These are phyloP conservation scores for Beauveria australis DNA, from an alignment of 2,329 filamentous ascomycete genomes.

Conservation along the genomic window DNA sequence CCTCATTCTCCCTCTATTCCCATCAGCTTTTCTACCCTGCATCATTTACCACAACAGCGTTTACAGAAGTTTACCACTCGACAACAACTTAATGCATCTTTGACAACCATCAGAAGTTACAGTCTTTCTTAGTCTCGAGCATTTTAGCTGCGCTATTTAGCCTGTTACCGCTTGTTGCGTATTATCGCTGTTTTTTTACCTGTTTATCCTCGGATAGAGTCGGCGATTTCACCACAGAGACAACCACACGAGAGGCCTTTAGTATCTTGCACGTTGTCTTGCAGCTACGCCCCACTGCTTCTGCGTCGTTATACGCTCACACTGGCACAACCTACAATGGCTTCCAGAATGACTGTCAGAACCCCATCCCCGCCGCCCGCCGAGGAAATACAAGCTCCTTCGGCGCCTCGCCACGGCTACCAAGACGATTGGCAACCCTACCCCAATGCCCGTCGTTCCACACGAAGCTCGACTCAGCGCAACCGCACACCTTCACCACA, in stretches of 20 bases:
- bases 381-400: conserved; percentile 51
- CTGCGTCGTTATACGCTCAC: background rate
- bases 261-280: background rate
- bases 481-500: conserved; percentile 50
- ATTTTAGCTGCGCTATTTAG: background rate
- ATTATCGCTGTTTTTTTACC: background rate
- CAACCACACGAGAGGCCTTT: background rate
- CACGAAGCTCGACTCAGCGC: conserved; percentile 52
- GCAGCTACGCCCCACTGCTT: background rate
- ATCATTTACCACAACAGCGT: conserved; percentile 4
- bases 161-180: background rate
- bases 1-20: conserved; percentile 6
- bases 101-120: background rate
- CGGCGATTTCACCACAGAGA: background rate
- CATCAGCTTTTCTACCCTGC: conserved; percentile 10
- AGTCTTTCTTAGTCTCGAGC: conserved; percentile 4
- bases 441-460: conserved; percentile 51
- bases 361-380: conserved; percentile 52
- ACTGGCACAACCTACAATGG: conserved; percentile 22
- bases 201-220: background rate
- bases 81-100: conserved; percentile 2
- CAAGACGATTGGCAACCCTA: conserved; percentile 66
- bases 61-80: background rate
- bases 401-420: conserved; percentile 59
- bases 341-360: conserved; percentile 17